Conservation (phyloP, 2,329 filamentous ascomycete genomes). For the Aspergillus sojae region DNA sequence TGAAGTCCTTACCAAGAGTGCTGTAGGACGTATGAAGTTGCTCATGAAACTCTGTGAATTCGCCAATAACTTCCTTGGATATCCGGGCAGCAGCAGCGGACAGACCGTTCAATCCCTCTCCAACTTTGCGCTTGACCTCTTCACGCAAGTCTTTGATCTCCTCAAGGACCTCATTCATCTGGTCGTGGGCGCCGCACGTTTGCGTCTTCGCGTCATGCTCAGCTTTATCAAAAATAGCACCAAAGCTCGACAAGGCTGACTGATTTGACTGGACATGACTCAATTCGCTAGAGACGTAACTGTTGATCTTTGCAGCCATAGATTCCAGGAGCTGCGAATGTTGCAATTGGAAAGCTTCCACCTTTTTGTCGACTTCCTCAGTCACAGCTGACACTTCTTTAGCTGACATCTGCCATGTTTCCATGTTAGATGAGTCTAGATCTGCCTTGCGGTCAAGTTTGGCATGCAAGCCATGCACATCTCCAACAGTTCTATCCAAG, state of each 20-base stretch:
- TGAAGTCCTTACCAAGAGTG: constrained; percentile 81
- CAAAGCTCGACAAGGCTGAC: constrained; percentile 69
- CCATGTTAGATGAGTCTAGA: constrained; percentile 76
- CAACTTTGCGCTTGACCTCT: constrained; percentile 82
- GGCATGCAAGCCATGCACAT: constrained; percentile 79
- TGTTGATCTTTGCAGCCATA: constrained; percentile 72
- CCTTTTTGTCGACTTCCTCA: constrained; percentile 71
- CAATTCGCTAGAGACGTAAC: constrained; percentile 76
- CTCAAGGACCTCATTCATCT: constrained; percentile 88
- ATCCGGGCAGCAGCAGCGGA: constrained; percentile 85
- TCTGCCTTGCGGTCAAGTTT: constrained; percentile 87
- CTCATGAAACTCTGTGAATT: constrained; percentile 80
- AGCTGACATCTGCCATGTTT: constrained; percentile 76
- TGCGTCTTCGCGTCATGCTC: constrained; percentile 64
- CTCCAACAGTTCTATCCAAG: constrained; percentile 73
- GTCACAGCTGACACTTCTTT: constrained; percentile 77
- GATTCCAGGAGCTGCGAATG: constrained; percentile 71
- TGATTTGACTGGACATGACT: constrained; percentile 71
- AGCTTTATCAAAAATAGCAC: constrained; percentile 67
- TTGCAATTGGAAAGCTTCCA: constrained; percentile 70
- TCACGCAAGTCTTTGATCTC: constrained; percentile 90
- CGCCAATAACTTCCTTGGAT: constrained; percentile 82
- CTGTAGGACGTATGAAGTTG: constrained; percentile 85
- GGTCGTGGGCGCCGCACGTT: constrained; percentile 64
- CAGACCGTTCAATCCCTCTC: constrained; percentile 79